Base-by-base conservation (phyloP, 331 rosid genomes). In the Spiraea crenata region DNA sequence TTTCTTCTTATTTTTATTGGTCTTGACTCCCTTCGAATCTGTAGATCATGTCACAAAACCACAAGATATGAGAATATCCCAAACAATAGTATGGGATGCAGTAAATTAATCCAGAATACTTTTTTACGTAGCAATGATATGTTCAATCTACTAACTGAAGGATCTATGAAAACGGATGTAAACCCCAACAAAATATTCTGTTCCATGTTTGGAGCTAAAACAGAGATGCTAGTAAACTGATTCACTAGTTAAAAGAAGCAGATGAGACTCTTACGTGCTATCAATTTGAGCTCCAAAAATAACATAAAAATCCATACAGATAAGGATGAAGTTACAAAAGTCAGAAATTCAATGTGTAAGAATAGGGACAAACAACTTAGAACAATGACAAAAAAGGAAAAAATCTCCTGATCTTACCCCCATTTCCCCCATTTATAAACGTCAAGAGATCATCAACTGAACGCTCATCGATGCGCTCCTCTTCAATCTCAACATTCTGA, bases 391-490 rank as follows among this genome's bases (percentile, higher is more conserved):
- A 51, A 47, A 31, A 5, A 25, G 31, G 15, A 58, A 38, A 16
- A 9, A 34, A 57, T 31, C 45, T 44, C 34, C 35, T 57, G 37
- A 57, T 44, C 66, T 57, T 83, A 90, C 98, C 91, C 80, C 82
- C 79, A 57, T 83, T 85, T 66, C 72, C 86, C 68, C 96, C 96
- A 77, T 92, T 92, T 69, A 92, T 92, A 81, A 86, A 92, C 69
- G 96, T 86, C 77, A 92, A 85, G 34, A 92, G 91, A 69, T 92
- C 98, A 70, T 92, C 98, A 8, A 92, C 91, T 39, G 96, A 92
- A 70, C 96, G 95, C 49, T 88, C 92, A 74, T 90, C 98, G 59
- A 88, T 86, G 17, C 38, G 85, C 77, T 90, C 98, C 77, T 74
- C 88, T 83, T 83, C 96, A 44, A 75, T 76, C 82, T 84, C 96